These are phyloP conservation scores for Lentinula aciculospora DNA, from an alignment of 768 basidiomycete species.

Conservation along the genomic window DNA sequence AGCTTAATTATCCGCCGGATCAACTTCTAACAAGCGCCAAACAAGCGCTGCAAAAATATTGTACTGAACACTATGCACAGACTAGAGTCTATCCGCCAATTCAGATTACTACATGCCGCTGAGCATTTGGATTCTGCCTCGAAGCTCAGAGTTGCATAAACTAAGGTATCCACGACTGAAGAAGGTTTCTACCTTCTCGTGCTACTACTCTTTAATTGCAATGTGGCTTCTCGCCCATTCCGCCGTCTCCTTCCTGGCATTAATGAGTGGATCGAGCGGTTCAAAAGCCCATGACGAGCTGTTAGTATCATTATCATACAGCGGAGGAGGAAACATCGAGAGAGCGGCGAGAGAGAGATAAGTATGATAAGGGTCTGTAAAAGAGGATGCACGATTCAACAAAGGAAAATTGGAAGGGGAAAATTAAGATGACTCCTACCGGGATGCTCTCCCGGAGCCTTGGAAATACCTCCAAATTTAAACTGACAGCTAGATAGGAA, in stretches of 20 bases:
- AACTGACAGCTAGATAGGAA: conserved; percentile 81
- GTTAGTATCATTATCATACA: conserved; percentile 20
- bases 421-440: conserved; percentile 38
- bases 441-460: conserved; percentile 73
- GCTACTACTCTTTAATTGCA: neutral
- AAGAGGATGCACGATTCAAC: neutral
- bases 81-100: too few relatives aligned
- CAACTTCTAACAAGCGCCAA: too few relatives aligned
- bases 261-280: conserved; percentile 63
- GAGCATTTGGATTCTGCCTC: too few relatives aligned
- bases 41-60: too few relatives aligned
- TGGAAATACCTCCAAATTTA: conserved; percentile 84
- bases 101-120: too few relatives aligned
- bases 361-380: conserved; percentile 88
- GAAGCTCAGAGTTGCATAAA: too few relatives aligned
- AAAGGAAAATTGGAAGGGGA: neutral
- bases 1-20: neutral
- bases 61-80: too few relatives aligned
- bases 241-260: conserved; percentile 61
- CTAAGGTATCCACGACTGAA: too few relatives aligned
- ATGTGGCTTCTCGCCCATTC: conserved; percentile 48
- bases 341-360: conserved; percentile 85
- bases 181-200: too few relatives aligned
- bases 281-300: conserved; percentile 50
- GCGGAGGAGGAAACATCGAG: conserved; percentile 53